These are phyloP conservation scores for Trichoderma erinaceum DNA, from an alignment of 495 filamentous ascomycete genomes.

Conservation along the genomic window DNA sequence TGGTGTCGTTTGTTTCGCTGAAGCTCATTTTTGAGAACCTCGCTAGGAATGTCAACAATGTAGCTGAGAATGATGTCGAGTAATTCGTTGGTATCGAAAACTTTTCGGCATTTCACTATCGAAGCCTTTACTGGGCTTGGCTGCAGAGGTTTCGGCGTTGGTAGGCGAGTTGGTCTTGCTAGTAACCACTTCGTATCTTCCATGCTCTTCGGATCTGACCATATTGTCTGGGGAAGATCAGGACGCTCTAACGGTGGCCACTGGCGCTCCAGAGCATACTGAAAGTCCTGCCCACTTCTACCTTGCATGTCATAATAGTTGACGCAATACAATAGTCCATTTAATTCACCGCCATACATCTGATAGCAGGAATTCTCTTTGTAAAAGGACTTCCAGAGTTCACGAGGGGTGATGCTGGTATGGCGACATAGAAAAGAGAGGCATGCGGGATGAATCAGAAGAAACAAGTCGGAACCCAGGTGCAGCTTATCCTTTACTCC, in stretches of 20 bases:
- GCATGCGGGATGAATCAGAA: neutral
- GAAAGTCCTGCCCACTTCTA: neutral
- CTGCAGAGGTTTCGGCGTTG: neutral
- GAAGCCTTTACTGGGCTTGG: neutral
- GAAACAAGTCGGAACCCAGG: neutral
- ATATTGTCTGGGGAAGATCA: neutral
- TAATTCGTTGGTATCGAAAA: conserved; percentile 1
- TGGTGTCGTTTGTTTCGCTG: neutral
- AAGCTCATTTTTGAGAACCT: neutral
- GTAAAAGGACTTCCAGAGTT: neutral
- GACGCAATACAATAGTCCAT: conserved; percentile 1
- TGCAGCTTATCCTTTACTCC: neutral
- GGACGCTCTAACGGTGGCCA: neutral
- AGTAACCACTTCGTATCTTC: conserved; percentile 1
- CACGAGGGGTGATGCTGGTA: neutral
- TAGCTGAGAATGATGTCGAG: conserved; percentile 3
- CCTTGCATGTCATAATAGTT: conserved; percentile 4
- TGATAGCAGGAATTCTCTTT: neutral
- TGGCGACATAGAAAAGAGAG: neutral
- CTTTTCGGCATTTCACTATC: neutral
- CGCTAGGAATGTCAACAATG: neutral
- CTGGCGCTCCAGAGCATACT: neutral
- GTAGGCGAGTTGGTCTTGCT: neutral
- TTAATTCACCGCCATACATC: neutral
- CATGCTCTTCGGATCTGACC: neutral